Base-by-base conservation (phyloP, 768 basidiomycete species). In the Nidularia sp. region DNA sequence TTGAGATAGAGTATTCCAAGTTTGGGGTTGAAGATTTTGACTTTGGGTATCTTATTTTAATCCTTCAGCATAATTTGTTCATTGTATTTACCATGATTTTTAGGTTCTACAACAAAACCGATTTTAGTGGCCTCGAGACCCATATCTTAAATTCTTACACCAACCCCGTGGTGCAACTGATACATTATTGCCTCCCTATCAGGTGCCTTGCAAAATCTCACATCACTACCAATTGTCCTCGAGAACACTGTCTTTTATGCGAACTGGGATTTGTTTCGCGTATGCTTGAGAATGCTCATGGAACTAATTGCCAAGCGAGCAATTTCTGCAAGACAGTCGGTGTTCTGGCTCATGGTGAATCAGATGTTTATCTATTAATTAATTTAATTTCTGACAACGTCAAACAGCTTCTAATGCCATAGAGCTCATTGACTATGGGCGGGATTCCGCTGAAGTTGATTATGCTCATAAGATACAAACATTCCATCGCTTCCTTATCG, bases 11-110 rank as follows among this genome's bases (percentile, higher is more conserved):
- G 67, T 99, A 99, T 65, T 95, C 92, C 36, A 96, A 95, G 62
- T 99, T 99, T 61, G 96, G 96, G 3, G 92, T 98, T 13, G 96
- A 98, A 64, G 96, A 99, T 68, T 99, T 99, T 62, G 97, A 99
- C 68, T 99, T 99, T 62, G 96, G 81, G 94, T 93, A 64, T 51
- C 79, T 66, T 34, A 39, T 45, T 31, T n/a, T 1, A 31, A 25
- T 44, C 48, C 31, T 15, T 34, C 41, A 13, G 34, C 13, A 6
- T 6, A n/a, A 43, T 8, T 44, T 3, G 25, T 10, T 41, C 42
- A 52, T 36, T 47, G 15, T 52, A 46, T 49, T 49, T 33, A 34
- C 41, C 53, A 12, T 10, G 10, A 49, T 6, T 12, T 54, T 2
- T 54, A 95, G 93, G 2, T 98, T 92, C 66, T 98, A 94, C 71